phyloP scores from a whole-genome alignment of 768 basidiomycete genomes.

The Phylloporus arenicola region DNA sequence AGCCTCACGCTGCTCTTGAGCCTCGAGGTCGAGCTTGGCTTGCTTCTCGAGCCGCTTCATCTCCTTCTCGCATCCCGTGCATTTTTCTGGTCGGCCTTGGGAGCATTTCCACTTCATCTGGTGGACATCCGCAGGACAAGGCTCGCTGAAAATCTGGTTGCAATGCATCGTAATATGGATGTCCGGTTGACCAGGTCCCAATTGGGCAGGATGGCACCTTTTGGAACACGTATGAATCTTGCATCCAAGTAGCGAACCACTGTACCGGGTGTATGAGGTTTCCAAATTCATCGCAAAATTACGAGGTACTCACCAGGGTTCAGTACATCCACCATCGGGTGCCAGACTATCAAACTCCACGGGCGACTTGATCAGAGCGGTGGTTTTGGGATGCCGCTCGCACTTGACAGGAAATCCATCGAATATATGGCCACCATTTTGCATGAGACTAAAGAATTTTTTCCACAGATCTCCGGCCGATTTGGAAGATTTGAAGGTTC shows the following conservation, averaged over 20 bases:
- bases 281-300: background rate
- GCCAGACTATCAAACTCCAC: conserved; percentile 45
- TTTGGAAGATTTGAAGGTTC: conserved; percentile 50
- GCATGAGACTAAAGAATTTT: conserved; percentile 42
- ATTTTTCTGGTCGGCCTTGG: conserved; percentile 33
- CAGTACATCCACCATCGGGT: conserved; percentile 60
- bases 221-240: conserved; percentile 50
- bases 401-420: conserved; percentile 58
- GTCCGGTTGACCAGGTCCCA: conserved; percentile 40
- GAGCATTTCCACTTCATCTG: conserved; percentile 40
- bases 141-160: conserved; percentile 28
- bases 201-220: conserved; percentile 53
- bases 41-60: conserved; percentile 36
- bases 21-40: conserved; percentile 34
- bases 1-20: conserved; percentile 41
- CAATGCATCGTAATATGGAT: conserved; percentile 37
- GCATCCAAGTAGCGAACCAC: conserved; percentile 46
- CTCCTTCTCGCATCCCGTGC: conserved; percentile 45
- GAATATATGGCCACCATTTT: conserved; percentile 42
- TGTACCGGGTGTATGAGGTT: conserved; percentile 18
- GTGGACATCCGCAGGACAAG: conserved; percentile 45
- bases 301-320: conserved; percentile 46
- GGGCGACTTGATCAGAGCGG: conserved; percentile 34
- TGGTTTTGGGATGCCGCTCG: conserved; percentile 45
- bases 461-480: conserved; percentile 51